Conservation (phyloP, 1,139 yeast genomes). For the Lizanozyma gosingica region DNA sequence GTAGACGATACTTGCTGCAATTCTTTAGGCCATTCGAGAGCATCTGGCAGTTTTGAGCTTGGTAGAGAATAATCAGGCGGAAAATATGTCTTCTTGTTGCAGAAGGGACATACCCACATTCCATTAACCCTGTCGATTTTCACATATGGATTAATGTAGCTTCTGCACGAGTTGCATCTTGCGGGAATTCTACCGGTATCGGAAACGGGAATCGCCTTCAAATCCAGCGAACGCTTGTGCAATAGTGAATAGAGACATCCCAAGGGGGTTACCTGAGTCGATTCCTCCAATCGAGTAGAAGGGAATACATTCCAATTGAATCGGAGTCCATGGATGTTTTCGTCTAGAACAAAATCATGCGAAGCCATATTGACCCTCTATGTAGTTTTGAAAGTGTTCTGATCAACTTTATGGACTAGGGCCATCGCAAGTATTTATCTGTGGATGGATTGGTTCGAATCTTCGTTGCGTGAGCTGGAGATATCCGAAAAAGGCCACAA, state of each 20-base stretch:
- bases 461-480: too few species aligned
- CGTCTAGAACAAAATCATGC: conserved; percentile 4
- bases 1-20: conserved; percentile 16
- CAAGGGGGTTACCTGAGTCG: conserved; percentile 24
- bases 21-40: conserved; percentile 20
- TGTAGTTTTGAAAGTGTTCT: too few species aligned
- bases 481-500: not conserved
- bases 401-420: too few species aligned
- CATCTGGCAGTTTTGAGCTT: conserved; percentile 5
- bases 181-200: conserved; percentile 10
- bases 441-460: too few species aligned
- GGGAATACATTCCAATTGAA: conserved; percentile 55
- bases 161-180: conserved; percentile 20
- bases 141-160: conserved; percentile 20
- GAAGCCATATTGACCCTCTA: not conserved
- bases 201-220: conserved; percentile 1
- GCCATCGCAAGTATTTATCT: too few species aligned
- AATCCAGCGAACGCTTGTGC: conserved; percentile 4
- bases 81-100: conserved; percentile 17
- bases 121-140: conserved; percentile 21
- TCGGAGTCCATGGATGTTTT: conserved; percentile 28
- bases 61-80: conserved; percentile 16
- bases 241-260: conserved; percentile 32
- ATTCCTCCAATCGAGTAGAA: conserved; percentile 27
- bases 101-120: conserved; percentile 38